Base-by-base conservation (phyloP, 306 rosid species). In the Vigna unguiculata region DNA sequence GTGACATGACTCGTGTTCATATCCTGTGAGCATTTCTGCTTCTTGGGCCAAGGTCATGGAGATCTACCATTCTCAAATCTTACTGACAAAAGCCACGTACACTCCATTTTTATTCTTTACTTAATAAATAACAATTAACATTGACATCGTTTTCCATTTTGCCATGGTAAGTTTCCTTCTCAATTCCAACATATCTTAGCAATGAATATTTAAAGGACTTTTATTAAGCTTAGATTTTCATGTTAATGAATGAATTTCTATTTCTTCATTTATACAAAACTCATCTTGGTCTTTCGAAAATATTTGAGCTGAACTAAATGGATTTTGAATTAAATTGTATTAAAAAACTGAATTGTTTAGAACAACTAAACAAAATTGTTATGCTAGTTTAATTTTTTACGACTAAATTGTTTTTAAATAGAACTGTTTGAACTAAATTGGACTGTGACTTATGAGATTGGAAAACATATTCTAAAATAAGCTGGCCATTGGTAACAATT, bases 191-290 rank as follows among this genome's bases (percentile, higher is more conserved):
- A 12, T 48, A 32, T 62, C 21, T 30, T 32, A 7, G 52, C 24
- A 19, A 19, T 17, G 72, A 63, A 62, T 63, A 11, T 62, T 46
- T 34, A 20, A 13, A 19, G 63, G 45, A 34, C 47, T 48, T 76
- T 15, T 48, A 19, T 63, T n/a, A 38, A 19, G 52, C 72, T 36
- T 65, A 40, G 32, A 11, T 64, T 51, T 43, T 51, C 32, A 51
- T 64, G 24, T 40, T 32, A 25, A 22, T 52, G 51, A 40, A 52
- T 55, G 47, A 49, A 63, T 51, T 76, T 64, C 51, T 63, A 25
- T 66, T 54, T 75, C 28, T 28, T 54, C 30, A 13, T n/a, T 3
- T 1, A 41, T 14, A 4, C 45, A 28, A 65, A 52, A 41, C 45
- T n/a, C 55, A 25, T 47, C 49, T 2, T 5, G 40, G 40, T 8